Conservation (phyloP, 176 grass and related monocot species). For the barley (Hordeum vulgare) region DNA sequence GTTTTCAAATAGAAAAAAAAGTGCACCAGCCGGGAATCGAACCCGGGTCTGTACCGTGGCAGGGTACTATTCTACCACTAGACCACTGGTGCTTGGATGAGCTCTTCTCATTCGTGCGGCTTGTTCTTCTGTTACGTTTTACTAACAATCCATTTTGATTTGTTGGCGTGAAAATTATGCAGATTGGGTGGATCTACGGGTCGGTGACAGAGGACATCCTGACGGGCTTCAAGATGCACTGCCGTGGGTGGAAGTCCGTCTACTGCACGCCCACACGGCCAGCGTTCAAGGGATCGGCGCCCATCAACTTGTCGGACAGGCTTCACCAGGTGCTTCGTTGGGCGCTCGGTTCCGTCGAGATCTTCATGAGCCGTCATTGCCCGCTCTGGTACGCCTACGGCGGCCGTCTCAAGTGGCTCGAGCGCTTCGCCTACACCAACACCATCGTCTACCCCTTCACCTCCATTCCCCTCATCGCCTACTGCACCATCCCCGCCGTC, state of each 20-base stretch:
- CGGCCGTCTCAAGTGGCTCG: constrained; percentile 84
- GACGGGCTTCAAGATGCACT: constrained; percentile 99
- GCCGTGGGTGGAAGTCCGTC: constrained; percentile 87
- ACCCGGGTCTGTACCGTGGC: constrained; percentile 77
- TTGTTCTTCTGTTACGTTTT: no score
- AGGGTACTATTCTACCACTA: constrained; percentile 86
- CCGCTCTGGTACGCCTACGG: constrained; percentile 97
- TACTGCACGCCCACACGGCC: constrained; percentile 63
- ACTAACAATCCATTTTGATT: no score
- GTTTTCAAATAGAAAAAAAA: no score
- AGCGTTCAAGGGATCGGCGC: constrained; percentile 88
- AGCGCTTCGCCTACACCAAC: constrained; percentile 92
- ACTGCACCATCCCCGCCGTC: constrained; percentile 84
- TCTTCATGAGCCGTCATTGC: constrained; percentile 94
- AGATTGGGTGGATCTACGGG: constrained; percentile 98
- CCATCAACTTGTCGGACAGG: constrained; percentile 72
- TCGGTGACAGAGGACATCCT: constrained; percentile 89
- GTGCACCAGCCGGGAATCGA: constrained; percentile 51
- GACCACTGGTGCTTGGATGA: not conserved
- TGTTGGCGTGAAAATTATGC: not conserved
- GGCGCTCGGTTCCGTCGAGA: constrained; percentile 80
- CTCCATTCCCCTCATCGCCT: constrained; percentile 79
- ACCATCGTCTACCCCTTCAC: constrained; percentile 98
- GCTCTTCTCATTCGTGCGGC: fast-evolving
- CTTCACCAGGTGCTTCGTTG: constrained; percentile 88